Base-by-base conservation (phyloP, 331 rosid genomes). In the Stylosanthes scabra region DNA sequence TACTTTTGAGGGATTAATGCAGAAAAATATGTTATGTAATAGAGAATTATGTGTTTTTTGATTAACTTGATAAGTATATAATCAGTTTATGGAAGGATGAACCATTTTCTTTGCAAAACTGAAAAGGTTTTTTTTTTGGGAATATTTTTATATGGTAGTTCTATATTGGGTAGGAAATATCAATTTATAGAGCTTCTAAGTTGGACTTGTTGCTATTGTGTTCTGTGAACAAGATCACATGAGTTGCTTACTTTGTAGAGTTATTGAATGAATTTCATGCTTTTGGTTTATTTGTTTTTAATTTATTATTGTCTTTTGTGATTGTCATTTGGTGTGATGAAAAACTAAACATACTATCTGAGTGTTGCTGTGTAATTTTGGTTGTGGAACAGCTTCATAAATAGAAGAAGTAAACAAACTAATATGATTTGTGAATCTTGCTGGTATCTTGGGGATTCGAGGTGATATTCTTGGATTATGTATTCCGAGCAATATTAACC, bases 191-290 rank as follows among this genome's bases (percentile, higher is more conserved):
- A 20, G 25, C 25, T 20, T 20, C 25, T 20, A 20, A 20, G 25
- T 20, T 20, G 25, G 25, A 20, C 1, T 20, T 20, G 25, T 20
- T 20, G 25, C 10, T 74, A 44, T 44, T 59, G 37, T 57, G 25
- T 25, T 68, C 44, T 64, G 59, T 77, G 84, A 62, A 77, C 60
- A 76, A 81, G 56, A 51, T 74, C 86, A 79, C 88, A 78, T 80
- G 88, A 58, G 27, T 69, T 88, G 67, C 68, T 82, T 64, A 70
- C 71, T 74, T 15, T 12, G 62, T 52, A 11, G 66, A 66, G 82
- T 37, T 69, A 56, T 47, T 75, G 76, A 81, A 75, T 77, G 39
- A 34, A 34, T 57, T 78, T 71, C 16, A 5, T 52, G 83, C 87
- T 71, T 68, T n/a, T 54, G 71, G 31, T 83, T 72, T 52, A 34